Conservation (phyloP, 2,329 filamentous ascomycete species). For the Colletotrichum higginsianum region DNA sequence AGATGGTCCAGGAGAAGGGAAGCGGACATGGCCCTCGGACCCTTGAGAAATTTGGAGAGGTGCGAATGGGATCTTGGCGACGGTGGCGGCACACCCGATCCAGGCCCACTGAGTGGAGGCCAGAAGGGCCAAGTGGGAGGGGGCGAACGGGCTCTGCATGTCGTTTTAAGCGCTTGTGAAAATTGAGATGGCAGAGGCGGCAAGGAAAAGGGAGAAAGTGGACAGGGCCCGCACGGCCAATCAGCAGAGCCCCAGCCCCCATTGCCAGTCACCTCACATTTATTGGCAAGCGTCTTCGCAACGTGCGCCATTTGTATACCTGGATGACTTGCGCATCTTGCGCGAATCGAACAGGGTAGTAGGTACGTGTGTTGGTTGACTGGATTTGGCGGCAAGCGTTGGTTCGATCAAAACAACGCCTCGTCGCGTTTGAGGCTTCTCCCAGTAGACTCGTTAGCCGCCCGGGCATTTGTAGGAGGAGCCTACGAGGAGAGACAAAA, state of each 20-base stretch:
- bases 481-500: neutral
- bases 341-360: neutral
- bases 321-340: conserved; percentile 1
- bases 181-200: conserved; percentile 39
- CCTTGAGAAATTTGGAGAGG: conserved; percentile 18
- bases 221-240: conserved; percentile 26
- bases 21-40: conserved; percentile 7
- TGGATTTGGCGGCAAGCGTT: conserved; percentile 16
- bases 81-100: conserved; percentile 17
- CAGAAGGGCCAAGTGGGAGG: conserved; percentile 3
- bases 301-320: conserved; percentile 28
- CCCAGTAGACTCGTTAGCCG: conserved; percentile 18
- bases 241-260: conserved; percentile 19
- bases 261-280: neutral
- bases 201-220: conserved; percentile 22
- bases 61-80: conserved; percentile 13
- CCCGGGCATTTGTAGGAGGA: neutral
- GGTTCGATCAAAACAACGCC: neutral
- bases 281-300: neutral
- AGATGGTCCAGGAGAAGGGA: neutral
- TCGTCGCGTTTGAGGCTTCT: neutral
- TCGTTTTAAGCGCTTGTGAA: conserved; percentile 30
- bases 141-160: conserved; percentile 16
- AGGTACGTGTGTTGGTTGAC: neutral
- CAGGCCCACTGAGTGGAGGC: conserved; percentile 5